Base-by-base conservation (phyloP, 2,329 filamentous ascomycete species). In the Aspergillus tubingensis region DNA sequence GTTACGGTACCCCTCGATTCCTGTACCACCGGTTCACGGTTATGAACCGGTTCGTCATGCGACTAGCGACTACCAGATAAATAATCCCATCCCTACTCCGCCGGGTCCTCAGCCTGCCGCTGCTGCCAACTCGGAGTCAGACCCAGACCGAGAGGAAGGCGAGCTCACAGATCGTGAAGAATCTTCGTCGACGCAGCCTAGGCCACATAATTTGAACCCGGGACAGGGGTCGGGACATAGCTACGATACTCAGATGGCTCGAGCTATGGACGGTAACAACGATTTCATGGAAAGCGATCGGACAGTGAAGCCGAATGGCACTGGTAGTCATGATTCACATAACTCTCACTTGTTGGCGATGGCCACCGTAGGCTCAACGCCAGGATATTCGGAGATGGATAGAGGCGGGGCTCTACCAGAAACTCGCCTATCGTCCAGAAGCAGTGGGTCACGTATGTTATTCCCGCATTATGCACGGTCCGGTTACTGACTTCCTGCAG, bases 111-210 rank as follows among this genome's bases (percentile, higher is more conserved):
- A 59, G 53, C 59, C 27, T 17, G 47, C 47, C n/a, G 30, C 41
- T 15, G 72, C 71, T 52, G 49, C 74, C 10, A 63, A 64, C 30
- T 69, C 73, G 15, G 69, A 73, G 30, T 65, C 74, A 52, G 72
- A 80, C 49, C 74, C 74, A 57, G 82, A 84, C 59, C 78, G 78
- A 58, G 91, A 95, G 69, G 91, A 96, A 68, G 91, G 90, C 15
- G 91, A 96, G 73, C 74, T 95, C 30, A 90, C 86, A 64, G 91
- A 94, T 67, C 85, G 82, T 17, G 87, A 89, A 67, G 81, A 83
- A 8, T 47, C 43, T 13, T 30, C 23, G 7, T 21, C 49, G 17
- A 47, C 47, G 8, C 47, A 44, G 8, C 43, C 59, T 15, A 59
- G 21, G 8, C 10, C 49, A 53, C 41, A 50, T 25, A 21, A 19